Percentiles rank a stretch among this genome's conserved stretches.
phyloP scores from a whole-genome alignment of 73 alveolate species.

The Paramecium octaurelia region DNA sequence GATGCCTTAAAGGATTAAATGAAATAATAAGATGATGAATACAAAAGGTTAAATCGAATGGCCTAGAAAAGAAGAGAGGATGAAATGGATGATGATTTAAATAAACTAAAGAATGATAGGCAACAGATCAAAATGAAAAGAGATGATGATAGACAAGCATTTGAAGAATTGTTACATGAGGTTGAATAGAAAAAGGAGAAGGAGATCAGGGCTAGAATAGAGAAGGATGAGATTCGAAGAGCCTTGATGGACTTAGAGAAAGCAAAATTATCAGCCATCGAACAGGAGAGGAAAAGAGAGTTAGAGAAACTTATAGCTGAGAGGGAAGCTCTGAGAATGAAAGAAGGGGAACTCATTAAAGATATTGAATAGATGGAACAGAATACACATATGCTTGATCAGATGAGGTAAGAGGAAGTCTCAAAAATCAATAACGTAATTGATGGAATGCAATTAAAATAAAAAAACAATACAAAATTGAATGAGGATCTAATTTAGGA shows the following conservation, averaged over 20 bases:
- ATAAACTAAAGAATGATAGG: slow-evolving; percentile 71
- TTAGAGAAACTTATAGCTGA: slow-evolving; percentile 73
- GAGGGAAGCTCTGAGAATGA: slow-evolving; percentile 76
- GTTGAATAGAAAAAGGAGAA: slow-evolving; percentile 77
- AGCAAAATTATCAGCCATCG: slow-evolving; percentile 73
- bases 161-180: slow-evolving; percentile 74
- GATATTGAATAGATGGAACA: slow-evolving; percentile 74
- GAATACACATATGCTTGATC: slow-evolving; percentile 55
- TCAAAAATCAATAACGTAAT: slow-evolving; percentile 45
- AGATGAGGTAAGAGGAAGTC: slow-evolving; percentile 71
- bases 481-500: slow-evolving; percentile 72
- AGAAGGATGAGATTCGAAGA: slow-evolving; percentile 79
- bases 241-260: slow-evolving; percentile 80
- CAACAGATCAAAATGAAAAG: slow-evolving; percentile 71
- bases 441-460: slow-evolving; percentile 59
- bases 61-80: slow-evolving; percentile 62
- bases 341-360: slow-evolving; percentile 76
- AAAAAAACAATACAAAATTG: slow-evolving; percentile 54
- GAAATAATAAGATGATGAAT: slow-evolving; percentile 56
- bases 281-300: slow-evolving; percentile 77
- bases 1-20: slow-evolving; percentile 56
- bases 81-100: slow-evolving; percentile 69
- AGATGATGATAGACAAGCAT: slow-evolving; percentile 70
- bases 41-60: slow-evolving; percentile 27
- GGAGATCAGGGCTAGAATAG: slow-evolving; percentile 78